Evolutionary conservation across 2,329 filamentous ascomycete species (phyloP), one percentile per base, ranked within the genome.

Genomic region (Beauveria rudraprayagi): DNA sequence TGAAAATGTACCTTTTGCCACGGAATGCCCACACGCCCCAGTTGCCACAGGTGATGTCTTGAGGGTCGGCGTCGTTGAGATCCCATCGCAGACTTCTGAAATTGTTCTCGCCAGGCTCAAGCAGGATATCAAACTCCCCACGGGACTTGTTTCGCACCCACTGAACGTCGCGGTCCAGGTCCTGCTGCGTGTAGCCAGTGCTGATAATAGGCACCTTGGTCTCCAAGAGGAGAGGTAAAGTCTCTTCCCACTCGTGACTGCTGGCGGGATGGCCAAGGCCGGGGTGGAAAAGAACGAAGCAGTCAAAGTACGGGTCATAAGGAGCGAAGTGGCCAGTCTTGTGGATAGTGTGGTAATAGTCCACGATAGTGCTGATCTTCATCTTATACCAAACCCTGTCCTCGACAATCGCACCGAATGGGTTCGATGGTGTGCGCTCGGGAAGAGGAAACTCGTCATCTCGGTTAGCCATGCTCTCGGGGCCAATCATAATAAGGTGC

Each of bases 291-390:
- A 97, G 83, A 69, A 99, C 87, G 71, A 99, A 96, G 74, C 90
- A 94, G 78, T 99, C 94, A 73, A 99, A 96, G 77, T 99, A 99
- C 1, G 94, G 94, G 71, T 99, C 94, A 71, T 95, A 97, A 0
- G 95, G 94, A 62, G 90, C 86, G 77, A 97, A 99, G 71, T 92
- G 84, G 53, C 91, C 89, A 0, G 93, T 90, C 72, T 92, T 86
- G 77, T 99, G 93, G 67, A 99, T 84, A 2, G 91, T 97, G 75
- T 99, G 93, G 78, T 95, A 99, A 77, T 99, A 97, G 68, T 99
- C 94, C 56, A 97, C 93, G 70, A 92, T 96, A 0, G 95, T 99
- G 73, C 89, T 94, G 70, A 99, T 96, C 79, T 99, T 99, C 85
- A 97, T 86, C 66, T 89, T 88, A 60, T 89, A 86, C 71, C 89